These are phyloP conservation scores for Ustilago nuda DNA, from an alignment of 1,284 basidiomycete genomes.

Conservation along the genomic window DNA sequence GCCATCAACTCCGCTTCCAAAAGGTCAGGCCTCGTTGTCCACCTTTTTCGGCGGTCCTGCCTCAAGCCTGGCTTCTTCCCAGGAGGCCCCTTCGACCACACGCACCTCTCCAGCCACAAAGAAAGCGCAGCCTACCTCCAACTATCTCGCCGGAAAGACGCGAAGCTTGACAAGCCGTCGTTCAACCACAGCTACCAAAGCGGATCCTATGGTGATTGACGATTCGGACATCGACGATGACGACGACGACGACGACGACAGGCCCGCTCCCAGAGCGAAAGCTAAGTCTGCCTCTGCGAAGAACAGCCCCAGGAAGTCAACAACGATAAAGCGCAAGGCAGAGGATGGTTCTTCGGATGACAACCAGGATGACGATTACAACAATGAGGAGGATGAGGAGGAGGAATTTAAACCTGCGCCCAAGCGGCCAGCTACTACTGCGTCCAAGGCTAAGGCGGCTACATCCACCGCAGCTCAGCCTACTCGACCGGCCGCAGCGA, in stretches of 20 bases:
- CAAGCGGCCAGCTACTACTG: slow-evolving; percentile 39
- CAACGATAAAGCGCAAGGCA: slow-evolving; percentile 38
- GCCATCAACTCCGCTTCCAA: slow-evolving; percentile 33
- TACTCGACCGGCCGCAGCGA: slow-evolving; percentile 16
- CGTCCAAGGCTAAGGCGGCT: slow-evolving; percentile 22
- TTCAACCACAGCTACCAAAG: slow-evolving; percentile 31
- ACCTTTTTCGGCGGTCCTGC: slow-evolving; percentile 43
- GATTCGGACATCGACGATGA: slow-evolving; percentile 35
- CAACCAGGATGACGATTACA: slow-evolving; percentile 23
- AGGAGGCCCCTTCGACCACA: slow-evolving; percentile 17
- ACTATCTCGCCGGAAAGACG: slow-evolving; percentile 34
- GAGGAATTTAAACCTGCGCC: slow-evolving; percentile 61
- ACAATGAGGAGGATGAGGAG: slow-evolving; percentile 61
- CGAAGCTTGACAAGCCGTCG: slow-evolving; percentile 9
- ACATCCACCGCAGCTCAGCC: slow-evolving; percentile 11
- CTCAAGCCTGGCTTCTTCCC: slow-evolving; percentile 37
- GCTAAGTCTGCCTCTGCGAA: slow-evolving; percentile 16
- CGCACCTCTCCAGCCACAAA: slow-evolving; percentile 15
- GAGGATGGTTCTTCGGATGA: slow-evolving; percentile 19
- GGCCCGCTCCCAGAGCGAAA: not conserved
- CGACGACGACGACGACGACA: slow-evolving; percentile 32
- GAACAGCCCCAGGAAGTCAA: slow-evolving; percentile 23
- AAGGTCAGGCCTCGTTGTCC: slow-evolving; percentile 54
- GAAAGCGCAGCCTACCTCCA: slow-evolving; percentile 19
- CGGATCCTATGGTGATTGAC: slow-evolving; percentile 45